Percentiles rank a stretch among this genome's conserved stretches.
Conservation (phyloP, 2,329 filamentous ascomycete genomes). For the Phialophora expanda region DNA sequence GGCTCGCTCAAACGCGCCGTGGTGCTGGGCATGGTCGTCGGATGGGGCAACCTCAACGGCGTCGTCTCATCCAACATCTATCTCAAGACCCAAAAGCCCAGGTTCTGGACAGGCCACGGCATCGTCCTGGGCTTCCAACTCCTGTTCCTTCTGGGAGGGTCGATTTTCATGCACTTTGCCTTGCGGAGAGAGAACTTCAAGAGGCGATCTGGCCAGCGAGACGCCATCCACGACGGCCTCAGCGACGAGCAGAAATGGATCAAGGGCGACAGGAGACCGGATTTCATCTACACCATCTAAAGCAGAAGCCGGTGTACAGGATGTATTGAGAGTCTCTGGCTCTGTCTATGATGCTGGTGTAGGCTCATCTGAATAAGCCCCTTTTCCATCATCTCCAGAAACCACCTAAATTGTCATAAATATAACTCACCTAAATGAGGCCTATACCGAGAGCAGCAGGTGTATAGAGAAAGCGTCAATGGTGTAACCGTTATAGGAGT, state of each 20-base stretch:
- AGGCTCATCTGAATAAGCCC: no score
- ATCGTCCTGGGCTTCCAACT: constrained; percentile 75
- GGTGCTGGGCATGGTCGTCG: constrained; percentile 83
- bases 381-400: no score
- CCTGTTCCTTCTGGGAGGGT: constrained; percentile 69
- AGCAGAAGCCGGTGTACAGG: no score
- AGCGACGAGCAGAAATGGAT: constrained; percentile 25
- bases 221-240: constrained; percentile 27
- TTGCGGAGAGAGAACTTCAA: constrained; percentile 29
- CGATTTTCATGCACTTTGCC: constrained; percentile 29
- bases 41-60: constrained; percentile 90
- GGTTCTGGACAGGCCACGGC: constrained; percentile 74
- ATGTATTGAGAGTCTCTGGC: no score
- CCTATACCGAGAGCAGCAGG: no score
- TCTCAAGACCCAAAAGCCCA: constrained; percentile 60
- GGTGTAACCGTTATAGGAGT: no score
- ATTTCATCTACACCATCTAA: constrained; percentile 20
- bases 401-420: no score
- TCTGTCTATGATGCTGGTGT: no score
- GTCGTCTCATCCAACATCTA: constrained; percentile 79
- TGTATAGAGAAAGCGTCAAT: no score
- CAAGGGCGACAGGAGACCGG: constrained; percentile 27
- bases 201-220: constrained; percentile 22
- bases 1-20: constrained; percentile 88
- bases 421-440: no score